Evolutionary conservation across 2,329 filamentous ascomycete genomes (phyloP), one percentile per base, ranked within the genome.

Genomic region (Colletotrichum navitas): DNA sequence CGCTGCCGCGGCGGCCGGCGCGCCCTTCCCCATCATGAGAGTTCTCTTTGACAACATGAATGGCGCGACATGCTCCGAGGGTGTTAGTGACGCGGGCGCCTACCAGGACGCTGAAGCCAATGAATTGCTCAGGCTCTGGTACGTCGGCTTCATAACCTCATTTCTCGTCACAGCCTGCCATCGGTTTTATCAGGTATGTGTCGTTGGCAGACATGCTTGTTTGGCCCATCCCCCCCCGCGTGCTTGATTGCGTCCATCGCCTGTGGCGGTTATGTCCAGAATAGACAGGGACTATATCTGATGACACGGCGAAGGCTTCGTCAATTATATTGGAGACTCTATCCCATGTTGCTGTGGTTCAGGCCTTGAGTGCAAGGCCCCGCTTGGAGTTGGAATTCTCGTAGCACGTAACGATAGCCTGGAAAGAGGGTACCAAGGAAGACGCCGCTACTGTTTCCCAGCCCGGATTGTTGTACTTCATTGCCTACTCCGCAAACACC

Each of bases 401-500:
- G 2, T 82, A 80, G 0, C 83, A 86, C 21, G 84, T 92, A 58
- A 82, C 81, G 34, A 78, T 80, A 3, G 86, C 89, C 4, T 83
- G 85, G 59, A 82, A 79, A 12, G 83, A 87, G 32, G 89, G 86
- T 2, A 84, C 89, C 71, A 88, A 88, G 73, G 92, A 92, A 77
- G 86, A 88, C 0, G 79, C 85, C 1, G 83, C 86, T 0, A 83
- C 87, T 34, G 91, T 87, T 5, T 78, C 88, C 0, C 89, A 92
- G 76, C 84, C 88, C 10, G 90, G 90, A 12, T 78, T 87, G 21
- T 80, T 92, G 8, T 93, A 91, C 77, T 92, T 93, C 73, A 88
- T 93, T 74, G 89, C 90, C 5, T 92, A 91, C 74, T 86, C 89
- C 2, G 89, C 89, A 8, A 92, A 92, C 77, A 89, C 89, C 1